Evolutionary conservation across 345 rosid species (phyloP).

Genomic region (Aquilaria malaccensis): DNA sequence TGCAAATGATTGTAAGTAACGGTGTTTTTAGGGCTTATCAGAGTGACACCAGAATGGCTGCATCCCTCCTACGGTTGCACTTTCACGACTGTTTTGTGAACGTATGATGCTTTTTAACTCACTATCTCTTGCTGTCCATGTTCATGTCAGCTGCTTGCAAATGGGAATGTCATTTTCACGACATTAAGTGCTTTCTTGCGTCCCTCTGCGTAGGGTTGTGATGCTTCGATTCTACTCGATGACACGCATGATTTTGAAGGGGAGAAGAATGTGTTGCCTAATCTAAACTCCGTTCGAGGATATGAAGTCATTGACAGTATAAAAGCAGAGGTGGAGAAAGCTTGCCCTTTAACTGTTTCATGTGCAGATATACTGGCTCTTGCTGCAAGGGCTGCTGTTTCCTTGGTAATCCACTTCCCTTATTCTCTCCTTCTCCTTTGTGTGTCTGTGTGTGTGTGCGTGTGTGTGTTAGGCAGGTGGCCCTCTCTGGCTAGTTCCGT

Average conservation of each 20-base stretch:
- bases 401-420: slow-evolving; percentile 30
- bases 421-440: background rate
- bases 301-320: slow-evolving; percentile 64
- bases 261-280: slow-evolving; percentile 64
- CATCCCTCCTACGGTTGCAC: slow-evolving; percentile 83
- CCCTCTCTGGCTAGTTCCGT: slow-evolving; percentile 51
- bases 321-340: slow-evolving; percentile 56
- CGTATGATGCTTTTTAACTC: slow-evolving; percentile 26
- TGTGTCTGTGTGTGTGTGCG: background rate
- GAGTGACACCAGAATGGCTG: slow-evolving; percentile 69
- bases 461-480: slow-evolving; percentile 54
- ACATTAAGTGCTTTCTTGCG: background rate
- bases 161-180: too few species aligned
- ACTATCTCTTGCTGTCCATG: background rate
- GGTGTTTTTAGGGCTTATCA: slow-evolving; percentile 58
- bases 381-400: slow-evolving; percentile 76
- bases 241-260: slow-evolving; percentile 54
- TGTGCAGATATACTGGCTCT: slow-evolving; percentile 73
- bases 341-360: slow-evolving; percentile 65
- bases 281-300: slow-evolving; percentile 70
- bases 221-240: slow-evolving; percentile 72
- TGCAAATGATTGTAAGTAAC: slow-evolving; percentile 47
- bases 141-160: background rate
- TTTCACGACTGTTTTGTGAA: slow-evolving; percentile 86
- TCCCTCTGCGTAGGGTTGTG: slow-evolving; percentile 45